Percentiles rank a stretch among this genome's conserved stretches.
Evolutionary conservation across 208 protist species (phyloP).

Genomic region (Leishmania martiniquensis): DNA sequence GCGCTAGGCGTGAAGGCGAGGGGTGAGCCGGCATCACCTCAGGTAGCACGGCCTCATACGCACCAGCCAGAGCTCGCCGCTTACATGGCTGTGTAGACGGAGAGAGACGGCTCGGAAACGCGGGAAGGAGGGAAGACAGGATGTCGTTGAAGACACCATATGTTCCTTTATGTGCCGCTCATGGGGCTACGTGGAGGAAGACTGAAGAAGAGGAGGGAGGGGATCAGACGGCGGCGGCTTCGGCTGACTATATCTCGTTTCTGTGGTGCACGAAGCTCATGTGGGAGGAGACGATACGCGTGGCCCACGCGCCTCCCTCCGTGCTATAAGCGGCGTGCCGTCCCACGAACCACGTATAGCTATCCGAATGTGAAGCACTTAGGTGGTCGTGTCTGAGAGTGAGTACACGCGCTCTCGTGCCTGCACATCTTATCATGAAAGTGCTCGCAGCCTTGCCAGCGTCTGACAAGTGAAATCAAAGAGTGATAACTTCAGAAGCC

Average conservation of each 20-base stretch:
- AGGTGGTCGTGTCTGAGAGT: slow-evolving; percentile 16
- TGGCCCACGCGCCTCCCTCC: neutral
- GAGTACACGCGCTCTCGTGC: slow-evolving; percentile 1
- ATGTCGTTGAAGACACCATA: neutral
- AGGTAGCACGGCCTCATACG: neutral
- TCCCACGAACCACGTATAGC: slow-evolving; percentile 6
- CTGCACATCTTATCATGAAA: neutral
- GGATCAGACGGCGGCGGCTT: neutral
- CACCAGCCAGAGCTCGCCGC: neutral
- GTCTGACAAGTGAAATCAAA: slow-evolving; percentile 6
- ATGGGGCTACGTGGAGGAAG: neutral
- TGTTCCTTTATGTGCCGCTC: neutral
- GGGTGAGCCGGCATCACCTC: neutral
- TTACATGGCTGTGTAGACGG: neutral
- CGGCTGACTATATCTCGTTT: no score
- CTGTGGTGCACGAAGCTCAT: neutral
- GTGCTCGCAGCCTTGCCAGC: slow-evolving; percentile 19
- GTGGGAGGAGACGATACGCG: neutral
- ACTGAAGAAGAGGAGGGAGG: neutral
- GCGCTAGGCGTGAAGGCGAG: neutral
- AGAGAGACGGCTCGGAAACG: neutral
- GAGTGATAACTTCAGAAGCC: neutral
- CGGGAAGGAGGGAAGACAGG: neutral
- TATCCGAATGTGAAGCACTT: slow-evolving; percentile 29
- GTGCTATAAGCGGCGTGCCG: slow-evolving; percentile 11